Conservation (phyloP, 164 flowering plant species). For the Tinospora cordifolia region DNA sequence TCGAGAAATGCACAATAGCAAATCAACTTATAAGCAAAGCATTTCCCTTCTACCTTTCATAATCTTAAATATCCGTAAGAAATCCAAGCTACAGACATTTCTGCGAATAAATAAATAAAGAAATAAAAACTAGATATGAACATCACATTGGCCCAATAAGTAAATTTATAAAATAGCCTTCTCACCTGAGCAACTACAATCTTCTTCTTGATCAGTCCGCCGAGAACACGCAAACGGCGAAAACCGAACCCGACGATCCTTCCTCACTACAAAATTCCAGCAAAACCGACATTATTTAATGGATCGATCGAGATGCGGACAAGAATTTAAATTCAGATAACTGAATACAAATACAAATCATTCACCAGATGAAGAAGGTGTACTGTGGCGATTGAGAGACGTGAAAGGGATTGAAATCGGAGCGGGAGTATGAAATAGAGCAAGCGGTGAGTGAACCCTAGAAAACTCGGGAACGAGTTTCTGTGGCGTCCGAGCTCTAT, state of each 20-base stretch:
- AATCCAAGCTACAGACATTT: no score
- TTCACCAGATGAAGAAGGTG: constrained; percentile 1
- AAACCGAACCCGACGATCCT: constrained; percentile 8
- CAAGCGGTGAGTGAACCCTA: constrained; percentile 14
- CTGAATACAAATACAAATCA: background rate
- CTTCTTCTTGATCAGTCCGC: constrained; percentile 37
- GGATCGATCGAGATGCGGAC: background rate
- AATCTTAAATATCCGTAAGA: no score
- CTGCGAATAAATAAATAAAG: no score
- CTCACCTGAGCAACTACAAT: constrained; percentile 35
- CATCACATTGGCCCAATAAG: background rate
- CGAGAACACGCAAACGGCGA: constrained; percentile 31
- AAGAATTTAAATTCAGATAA: background rate
- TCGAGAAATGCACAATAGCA: no score
- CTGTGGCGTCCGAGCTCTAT: constrained; percentile 4
- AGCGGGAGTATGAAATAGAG: background rate
- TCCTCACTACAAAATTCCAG: constrained; percentile 22
- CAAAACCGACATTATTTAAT: background rate
- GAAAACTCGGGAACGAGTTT: background rate
- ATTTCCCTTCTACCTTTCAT: no score
- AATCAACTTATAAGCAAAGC: no score
- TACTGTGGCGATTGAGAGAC: background rate
- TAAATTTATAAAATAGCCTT: background rate
- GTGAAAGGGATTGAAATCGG: background rate
- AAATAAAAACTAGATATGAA: no score